Percentiles rank a stretch among this genome's conserved stretches.
These are phyloP conservation scores for Candida sphagnicola DNA, from an alignment of 805 yeast genomes.

Conservation along the genomic window DNA sequence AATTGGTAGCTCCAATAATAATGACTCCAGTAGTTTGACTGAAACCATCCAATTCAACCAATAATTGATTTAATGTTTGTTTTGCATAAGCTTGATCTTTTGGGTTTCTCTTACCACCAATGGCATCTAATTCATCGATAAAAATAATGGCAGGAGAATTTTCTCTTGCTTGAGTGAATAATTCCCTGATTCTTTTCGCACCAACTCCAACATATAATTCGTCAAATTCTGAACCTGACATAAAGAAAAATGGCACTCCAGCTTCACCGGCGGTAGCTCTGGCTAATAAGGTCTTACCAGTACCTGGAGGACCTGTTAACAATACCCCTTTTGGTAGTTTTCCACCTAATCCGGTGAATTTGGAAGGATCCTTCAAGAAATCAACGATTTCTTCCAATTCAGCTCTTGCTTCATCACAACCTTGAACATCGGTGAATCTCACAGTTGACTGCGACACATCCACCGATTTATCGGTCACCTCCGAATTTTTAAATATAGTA, in stretches of 20 bases:
- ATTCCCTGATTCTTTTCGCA: constrained; percentile 94
- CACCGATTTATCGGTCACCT: constrained; percentile 70
- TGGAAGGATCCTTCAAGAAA: constrained; percentile 91
- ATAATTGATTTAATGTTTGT: constrained; percentile 91
- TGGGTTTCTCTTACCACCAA: constrained; percentile 97
- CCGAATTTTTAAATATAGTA: constrained; percentile 70
- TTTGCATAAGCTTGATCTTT: constrained; percentile 97
- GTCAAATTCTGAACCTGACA: constrained; percentile 98
- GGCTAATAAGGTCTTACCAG: constrained; percentile 95
- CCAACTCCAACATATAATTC: constrained; percentile 99
- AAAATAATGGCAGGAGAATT: constrained; percentile 96
- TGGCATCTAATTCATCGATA: constrained; percentile 97
- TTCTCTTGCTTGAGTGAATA: constrained; percentile 88
- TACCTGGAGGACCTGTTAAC: constrained; percentile 98
- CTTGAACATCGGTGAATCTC: constrained; percentile 88
- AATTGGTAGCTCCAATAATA: constrained; percentile 96
- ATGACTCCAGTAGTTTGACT: constrained; percentile 91
- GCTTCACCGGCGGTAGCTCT: constrained; percentile 99
- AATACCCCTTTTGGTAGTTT: constrained; percentile 96
- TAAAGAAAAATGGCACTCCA: constrained; percentile 96
- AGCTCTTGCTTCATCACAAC: constrained; percentile 97
- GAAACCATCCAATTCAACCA: constrained; percentile 95
- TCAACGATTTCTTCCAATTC: constrained; percentile 98
- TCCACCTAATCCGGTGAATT: constrained; percentile 95
- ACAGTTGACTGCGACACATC: constrained; percentile 85